Evolutionary conservation across 1,284 basidiomycete genomes (phyloP).

Genomic region (Marasmius sp.): DNA sequence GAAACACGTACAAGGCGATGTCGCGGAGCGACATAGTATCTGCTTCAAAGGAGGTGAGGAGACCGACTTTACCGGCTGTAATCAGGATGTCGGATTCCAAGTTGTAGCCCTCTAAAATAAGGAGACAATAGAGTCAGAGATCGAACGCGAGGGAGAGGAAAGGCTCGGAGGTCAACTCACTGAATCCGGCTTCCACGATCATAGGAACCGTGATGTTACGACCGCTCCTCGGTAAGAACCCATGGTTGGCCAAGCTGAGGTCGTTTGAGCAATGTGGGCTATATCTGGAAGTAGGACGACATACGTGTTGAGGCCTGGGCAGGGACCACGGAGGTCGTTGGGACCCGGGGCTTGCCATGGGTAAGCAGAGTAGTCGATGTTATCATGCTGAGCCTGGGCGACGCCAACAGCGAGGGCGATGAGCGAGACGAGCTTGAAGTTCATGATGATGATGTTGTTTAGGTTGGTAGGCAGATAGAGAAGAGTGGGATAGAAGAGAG

Average conservation of each 20-base stretch:
- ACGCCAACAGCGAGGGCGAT: neutral
- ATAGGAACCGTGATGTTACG: conserved; percentile 16
- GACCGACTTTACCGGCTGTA: conserved; percentile 13
- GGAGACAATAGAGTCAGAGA: neutral
- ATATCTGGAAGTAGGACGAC: neutral
- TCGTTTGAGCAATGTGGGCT: neutral
- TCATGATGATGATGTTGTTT: neutral
- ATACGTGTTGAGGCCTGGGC: conserved; percentile 20
- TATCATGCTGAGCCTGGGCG: neutral
- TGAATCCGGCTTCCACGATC: conserved; percentile 11
- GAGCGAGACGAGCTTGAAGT: neutral
- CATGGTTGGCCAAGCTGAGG: conserved; percentile 20
- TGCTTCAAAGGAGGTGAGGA: conserved; percentile 8
- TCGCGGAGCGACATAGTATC: conserved; percentile 14
- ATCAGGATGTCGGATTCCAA: conserved; percentile 5
- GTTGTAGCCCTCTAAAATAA: neutral
- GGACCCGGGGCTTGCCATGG: conserved; percentile 2
- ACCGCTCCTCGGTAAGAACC: conserved; percentile 19
- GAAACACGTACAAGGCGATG: conserved; percentile 11
- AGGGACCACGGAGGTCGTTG: conserved; percentile 12
- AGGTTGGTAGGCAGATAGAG: neutral
- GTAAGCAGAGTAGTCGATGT: neutral
- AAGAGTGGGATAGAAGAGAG: neutral
- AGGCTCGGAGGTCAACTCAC: neutral
- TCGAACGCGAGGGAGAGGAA: neutral